Evolutionary conservation across 352 stramenopile species (phyloP).

Genomic region (Plasmopara viticola): DNA sequence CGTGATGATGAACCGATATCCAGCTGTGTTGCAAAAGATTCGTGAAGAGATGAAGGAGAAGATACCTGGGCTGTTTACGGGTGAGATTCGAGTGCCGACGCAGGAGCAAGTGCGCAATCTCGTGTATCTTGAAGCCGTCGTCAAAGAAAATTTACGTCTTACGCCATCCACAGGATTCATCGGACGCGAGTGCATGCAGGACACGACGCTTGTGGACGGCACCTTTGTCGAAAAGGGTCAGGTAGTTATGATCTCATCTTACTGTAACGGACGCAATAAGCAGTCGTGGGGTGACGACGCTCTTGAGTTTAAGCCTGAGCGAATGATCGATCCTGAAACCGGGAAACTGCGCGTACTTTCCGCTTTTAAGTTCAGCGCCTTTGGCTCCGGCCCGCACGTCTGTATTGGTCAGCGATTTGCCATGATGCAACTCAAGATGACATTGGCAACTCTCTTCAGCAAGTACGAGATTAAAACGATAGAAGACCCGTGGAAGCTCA

Average conservation of each 20-base stretch:
- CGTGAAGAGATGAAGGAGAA: conserved; percentile 46
- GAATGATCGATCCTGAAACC: conserved; percentile 42
- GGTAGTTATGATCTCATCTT: conserved; percentile 25
- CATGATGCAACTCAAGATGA: conserved; percentile 56
- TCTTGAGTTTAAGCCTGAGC: conserved; percentile 50
- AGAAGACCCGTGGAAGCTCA: conserved; percentile 35
- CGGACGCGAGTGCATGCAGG: conserved; percentile 35
- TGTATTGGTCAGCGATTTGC: conserved; percentile 54
- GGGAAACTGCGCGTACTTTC: conserved; percentile 23
- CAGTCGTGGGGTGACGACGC: conserved; percentile 45
- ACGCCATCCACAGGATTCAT: conserved; percentile 53
- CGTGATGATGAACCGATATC: conserved; percentile 56
- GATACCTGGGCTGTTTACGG: conserved; percentile 22
- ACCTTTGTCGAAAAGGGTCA: conserved; percentile 24
- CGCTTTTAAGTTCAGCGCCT: neutral
- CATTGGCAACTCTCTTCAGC: conserved; percentile 38
- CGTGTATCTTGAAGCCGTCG: conserved; percentile 51
- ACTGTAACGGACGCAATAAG: conserved; percentile 27
- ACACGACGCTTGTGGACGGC: conserved; percentile 27
- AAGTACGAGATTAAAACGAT: conserved; percentile 45
- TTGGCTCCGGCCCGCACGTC: conserved; percentile 5
- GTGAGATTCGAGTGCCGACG: conserved; percentile 23
- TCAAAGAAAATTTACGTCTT: conserved; percentile 62
- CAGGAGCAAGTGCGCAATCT: conserved; percentile 42
- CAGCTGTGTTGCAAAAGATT: conserved; percentile 44